Evolutionary conservation across 1,284 basidiomycete genomes (phyloP), one percentile per base, ranked within the genome.

Genomic region (Rhodotorula sp.): DNA sequence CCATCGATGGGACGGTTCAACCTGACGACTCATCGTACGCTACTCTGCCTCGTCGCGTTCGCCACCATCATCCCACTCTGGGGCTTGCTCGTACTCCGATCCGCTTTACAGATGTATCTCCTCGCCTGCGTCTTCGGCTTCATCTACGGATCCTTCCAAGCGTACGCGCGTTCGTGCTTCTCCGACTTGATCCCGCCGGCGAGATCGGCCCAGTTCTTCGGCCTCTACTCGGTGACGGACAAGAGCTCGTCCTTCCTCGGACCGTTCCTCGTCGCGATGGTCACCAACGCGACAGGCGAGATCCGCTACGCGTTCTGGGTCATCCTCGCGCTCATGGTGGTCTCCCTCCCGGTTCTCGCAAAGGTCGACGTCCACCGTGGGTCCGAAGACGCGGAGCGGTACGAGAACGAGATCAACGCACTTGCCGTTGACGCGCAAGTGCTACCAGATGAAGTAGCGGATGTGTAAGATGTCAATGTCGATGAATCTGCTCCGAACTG

Each of bases 201-300:
- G 0, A 89, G 92, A 79, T 89, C 90, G 80, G 90, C 90, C 2
- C 81, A 89, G 68, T 93, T 89, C 89, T 84, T 82, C 77, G 91
- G 87, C 3, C 81, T 71, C 33, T 95, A 89, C 80, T 89, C 90
- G 10, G 91, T 95, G 75, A 95, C 92, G 0, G 91, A 91, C 82
- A 93, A 92, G 87, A 91, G 90, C 22, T 89, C 88, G 67, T 92
- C 90, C 15, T 95, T 95, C 80, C 80, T 95, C n/a, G 92, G 92
- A 0, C 92, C 92, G 3, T 83, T 77, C 6, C 82, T 91, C 30
- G 92, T 96, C 2, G 93, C 92, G 0, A 76, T 93, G 54, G 91
- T 96, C 60, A 87, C 92, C 0, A 92, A 95, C 78, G 80, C 84
- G 58, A 93, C 91, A 0, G 92, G 92, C 3, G 91, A 76, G 79